A percentile compares a stretch with the other conserved stretches of the same genome.
Conservation (phyloP, 192 early-diverging fungal genomes). For the Pilaira anomala region DNA sequence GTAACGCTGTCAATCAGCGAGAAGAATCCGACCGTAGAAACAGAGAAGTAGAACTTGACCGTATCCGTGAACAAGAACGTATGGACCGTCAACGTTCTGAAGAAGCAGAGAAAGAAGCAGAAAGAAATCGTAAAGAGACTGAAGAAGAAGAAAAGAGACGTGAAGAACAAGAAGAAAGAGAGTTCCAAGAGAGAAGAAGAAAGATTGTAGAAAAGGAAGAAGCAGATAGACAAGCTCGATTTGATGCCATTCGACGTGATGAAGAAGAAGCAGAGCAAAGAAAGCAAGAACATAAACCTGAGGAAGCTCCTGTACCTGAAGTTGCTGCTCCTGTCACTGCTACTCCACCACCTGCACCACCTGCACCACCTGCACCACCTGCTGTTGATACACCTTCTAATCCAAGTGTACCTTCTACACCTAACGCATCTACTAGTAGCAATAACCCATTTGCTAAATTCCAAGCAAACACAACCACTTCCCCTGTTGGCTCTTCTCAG, state of each 20-base stretch:
- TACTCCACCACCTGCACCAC: constrained; percentile 17
- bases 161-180: constrained; percentile 8
- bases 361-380: constrained; percentile 11
- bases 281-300: constrained; percentile 13
- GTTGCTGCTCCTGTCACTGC: neutral
- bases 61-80: neutral
- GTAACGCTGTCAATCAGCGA: constrained; percentile 34
- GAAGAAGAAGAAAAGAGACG: constrained; percentile 23
- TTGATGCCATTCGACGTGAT: constrained; percentile 11
- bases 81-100: constrained; percentile 17
- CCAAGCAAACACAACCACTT: neutral
- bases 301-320: neutral
- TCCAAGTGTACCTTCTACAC: neutral
- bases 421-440: neutral
- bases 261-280: constrained; percentile 17
- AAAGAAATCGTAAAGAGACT: neutral
- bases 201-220: constrained; percentile 17
- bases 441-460: constrained; percentile 42
- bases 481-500: neutral
- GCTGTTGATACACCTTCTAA: neutral
- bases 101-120: constrained; percentile 14
- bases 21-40: constrained; percentile 30
- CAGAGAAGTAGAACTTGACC: constrained; percentile 21
- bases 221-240: constrained; percentile 9
- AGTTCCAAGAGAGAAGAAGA: constrained; percentile 21